A percentile compares a stretch with the other conserved stretches of the same genome.
These are phyloP conservation scores for Schwanniomyces pseudopolymorphus DNA, from an alignment of 805 yeast species.

Conservation along the genomic window DNA sequence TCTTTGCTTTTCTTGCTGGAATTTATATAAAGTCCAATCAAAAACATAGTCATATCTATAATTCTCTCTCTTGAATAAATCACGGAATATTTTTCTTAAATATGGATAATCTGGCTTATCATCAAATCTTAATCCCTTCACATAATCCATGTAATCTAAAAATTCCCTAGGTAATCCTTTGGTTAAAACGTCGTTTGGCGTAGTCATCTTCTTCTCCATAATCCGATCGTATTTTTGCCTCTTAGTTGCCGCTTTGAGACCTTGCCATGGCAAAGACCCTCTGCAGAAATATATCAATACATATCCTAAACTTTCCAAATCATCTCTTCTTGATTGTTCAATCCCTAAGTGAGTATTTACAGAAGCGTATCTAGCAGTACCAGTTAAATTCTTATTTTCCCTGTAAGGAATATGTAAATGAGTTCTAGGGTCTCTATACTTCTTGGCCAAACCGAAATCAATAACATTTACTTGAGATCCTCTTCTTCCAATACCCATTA, in stretches of 20 bases:
- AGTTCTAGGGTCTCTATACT: conserved; percentile 90
- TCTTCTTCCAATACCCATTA: conserved; percentile 88
- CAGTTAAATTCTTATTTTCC: conserved; percentile 93
- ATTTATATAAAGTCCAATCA: conserved; percentile 93
- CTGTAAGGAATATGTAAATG: conserved; percentile 94
- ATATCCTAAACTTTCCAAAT: conserved; percentile 90
- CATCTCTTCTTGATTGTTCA: conserved; percentile 96
- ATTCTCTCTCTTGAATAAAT: conserved; percentile 81
- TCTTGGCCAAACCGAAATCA: conserved; percentile 92
- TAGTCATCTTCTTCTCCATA: conserved; percentile 90
- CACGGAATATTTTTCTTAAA: conserved; percentile 85
- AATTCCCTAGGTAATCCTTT: conserved; percentile 92
- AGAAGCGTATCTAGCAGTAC: conserved; percentile 95
- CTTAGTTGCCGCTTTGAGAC: conserved; percentile 93
- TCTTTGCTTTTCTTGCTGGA: conserved; percentile 58
- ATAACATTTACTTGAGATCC: conserved; percentile 95
- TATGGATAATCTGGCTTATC: conserved; percentile 94
- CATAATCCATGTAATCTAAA: conserved; percentile 81
- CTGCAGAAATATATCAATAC: conserved; percentile 92
- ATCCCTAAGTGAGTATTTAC: conserved; percentile 95
- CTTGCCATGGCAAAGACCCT: conserved; percentile 98
- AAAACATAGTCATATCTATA: conserved; percentile 91
- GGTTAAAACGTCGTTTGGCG: conserved; percentile 81
- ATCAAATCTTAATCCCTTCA: conserved; percentile 87
- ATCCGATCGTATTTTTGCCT: conserved; percentile 96